Conservation (phyloP, 345 rosid species). For the Brassica carinata region DNA sequence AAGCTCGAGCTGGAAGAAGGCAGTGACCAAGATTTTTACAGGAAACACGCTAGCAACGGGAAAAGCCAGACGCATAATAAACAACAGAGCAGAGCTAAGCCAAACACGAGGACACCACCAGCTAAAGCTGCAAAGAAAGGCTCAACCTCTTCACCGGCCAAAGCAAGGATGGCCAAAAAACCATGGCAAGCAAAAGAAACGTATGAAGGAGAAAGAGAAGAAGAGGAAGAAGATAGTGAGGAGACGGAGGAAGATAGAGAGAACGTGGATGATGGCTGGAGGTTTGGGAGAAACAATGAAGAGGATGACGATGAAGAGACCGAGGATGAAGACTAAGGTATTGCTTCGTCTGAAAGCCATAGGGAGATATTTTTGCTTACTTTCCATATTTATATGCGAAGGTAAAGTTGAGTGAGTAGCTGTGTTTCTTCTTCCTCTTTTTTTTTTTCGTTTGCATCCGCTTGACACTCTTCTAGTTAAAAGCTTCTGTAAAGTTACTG, state of each 20-base stretch:
- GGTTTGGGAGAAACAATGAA: slow-evolving; percentile 60
- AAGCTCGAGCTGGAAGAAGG: slow-evolving; percentile 70
- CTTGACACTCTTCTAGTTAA: background rate
- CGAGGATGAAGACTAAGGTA: slow-evolving; percentile 73
- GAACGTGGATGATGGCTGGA: slow-evolving; percentile 82
- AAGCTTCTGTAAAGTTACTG: slow-evolving; percentile 10
- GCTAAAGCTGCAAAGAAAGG: slow-evolving; percentile 63
- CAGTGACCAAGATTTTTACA: slow-evolving; percentile 80
- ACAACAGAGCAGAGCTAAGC: slow-evolving; percentile 60
- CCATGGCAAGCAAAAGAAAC: slow-evolving; percentile 68
- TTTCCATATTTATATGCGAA: slow-evolving; percentile 1
- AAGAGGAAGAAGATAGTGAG: slow-evolving; percentile 88
- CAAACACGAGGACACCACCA: slow-evolving; percentile 69
- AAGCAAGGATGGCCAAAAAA: slow-evolving; percentile 51
- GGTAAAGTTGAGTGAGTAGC: background rate
- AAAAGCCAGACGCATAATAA: slow-evolving; percentile 58
- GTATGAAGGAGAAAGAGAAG: slow-evolving; percentile 60
- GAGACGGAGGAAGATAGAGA: slow-evolving; percentile 93
- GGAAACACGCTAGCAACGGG: slow-evolving; percentile 58
- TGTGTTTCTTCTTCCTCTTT: slow-evolving; percentile 2
- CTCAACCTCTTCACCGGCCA: slow-evolving; percentile 58
- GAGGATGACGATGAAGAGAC: slow-evolving; percentile 96
- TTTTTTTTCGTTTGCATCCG: background rate
- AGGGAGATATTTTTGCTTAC: background rate
- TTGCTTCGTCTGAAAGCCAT: background rate